Evolutionary conservation across 139 green algal genomes (phyloP), one percentile per base, ranked within the genome.

Genomic region (Diplosphaera chodatii): DNA sequence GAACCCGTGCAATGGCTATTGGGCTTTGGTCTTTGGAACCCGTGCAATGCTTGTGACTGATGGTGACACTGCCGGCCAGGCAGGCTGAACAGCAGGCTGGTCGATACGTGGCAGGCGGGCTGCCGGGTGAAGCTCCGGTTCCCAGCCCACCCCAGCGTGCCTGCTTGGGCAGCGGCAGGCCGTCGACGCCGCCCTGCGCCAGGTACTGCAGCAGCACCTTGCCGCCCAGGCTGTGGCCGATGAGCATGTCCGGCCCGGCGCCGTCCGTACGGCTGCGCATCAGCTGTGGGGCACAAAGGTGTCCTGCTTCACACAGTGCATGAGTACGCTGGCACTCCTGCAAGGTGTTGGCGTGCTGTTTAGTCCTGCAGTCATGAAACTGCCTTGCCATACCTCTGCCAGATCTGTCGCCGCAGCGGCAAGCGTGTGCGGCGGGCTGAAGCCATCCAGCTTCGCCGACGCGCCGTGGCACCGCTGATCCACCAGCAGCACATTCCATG

Each of bases 211-310:
- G 76, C 10, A 75, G 81, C 2, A 91, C 88, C 73, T 96, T 96
- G 21, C 91, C 91, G 2, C 91, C 91, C 63, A 96, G 64, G 29
- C 74, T 88, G 55, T 97, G 91, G 4, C 89, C 89, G 13, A 88
- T 69, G 6, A 92, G 64, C 18, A 82, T 64, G 2, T 87, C 63
- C 10, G 75, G 71, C n/a, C 29, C 29, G 3, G 30, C 23, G 28
- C 72, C 79, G 18, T 40, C 63, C 16, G 81, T 32, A n/a, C 74
- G 23, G 21, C 70, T 41, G 16, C 77, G 62, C 10, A 92, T 69
- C 4, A 90, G 68, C 1, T 66, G 20, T 28, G 30, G 10, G 20
- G 1, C 65, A 29, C 25, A 2, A 3, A 8, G 13, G 37, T 8
- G 37, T 13, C 8, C 37, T 8, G 8, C 10, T 48, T 13, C 8